Evolutionary conservation across 2,329 filamentous ascomycete genomes (phyloP), one percentile per base, ranked within the genome.

Genomic region (Aspergillus intermedius): DNA sequence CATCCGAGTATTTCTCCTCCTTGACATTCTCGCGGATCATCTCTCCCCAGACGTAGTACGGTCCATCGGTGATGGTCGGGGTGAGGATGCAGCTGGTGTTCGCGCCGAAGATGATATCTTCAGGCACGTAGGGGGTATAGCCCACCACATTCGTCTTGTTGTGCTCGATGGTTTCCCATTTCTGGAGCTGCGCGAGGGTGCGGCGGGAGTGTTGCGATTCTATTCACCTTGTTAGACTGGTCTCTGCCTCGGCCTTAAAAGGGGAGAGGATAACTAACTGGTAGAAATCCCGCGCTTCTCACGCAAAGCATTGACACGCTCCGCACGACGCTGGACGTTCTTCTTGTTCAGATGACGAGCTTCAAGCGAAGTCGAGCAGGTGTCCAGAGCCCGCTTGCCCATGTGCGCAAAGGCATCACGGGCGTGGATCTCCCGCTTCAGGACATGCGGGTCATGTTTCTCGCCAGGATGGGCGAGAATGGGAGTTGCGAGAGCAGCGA

Each of bases 31-130:
- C 59, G 8, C 72, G 69, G 47, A 74, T 64, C 5, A 68, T 60
- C 51, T 74, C 72, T 35, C 72, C 72, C 47, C 62, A 66, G 35
- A 74, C 71, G 52, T 72, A 74, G 60, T 74, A 75, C 0, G 72
- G 73, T 1, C 73, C 72, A 42, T 71, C 69, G 8, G 70, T 71
- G 50, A 71, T 60, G 30, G 72, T 71, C 0, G 73, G 73, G 0
- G 71, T 62, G 45, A 75, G 54, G 35, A 73, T 67, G 49, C 70
- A 74, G 56, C 66, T 70, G 8, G 69, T 73, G 56, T 75, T 73
- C 28, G 69, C 66, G 5, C 61, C 63, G 45, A 74, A 74, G 47
- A 74, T 53, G 6, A 49, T 49, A 9, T 56, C 55, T 13, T 67
- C 61, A 21, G 60, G 62, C 22, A 58, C 63, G 45, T 63, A 60